Evolutionary conservation across 2,329 filamentous ascomycete genomes (phyloP), one percentile per base, ranked within the genome.

Genomic region (Beauveria caledonica): DNA sequence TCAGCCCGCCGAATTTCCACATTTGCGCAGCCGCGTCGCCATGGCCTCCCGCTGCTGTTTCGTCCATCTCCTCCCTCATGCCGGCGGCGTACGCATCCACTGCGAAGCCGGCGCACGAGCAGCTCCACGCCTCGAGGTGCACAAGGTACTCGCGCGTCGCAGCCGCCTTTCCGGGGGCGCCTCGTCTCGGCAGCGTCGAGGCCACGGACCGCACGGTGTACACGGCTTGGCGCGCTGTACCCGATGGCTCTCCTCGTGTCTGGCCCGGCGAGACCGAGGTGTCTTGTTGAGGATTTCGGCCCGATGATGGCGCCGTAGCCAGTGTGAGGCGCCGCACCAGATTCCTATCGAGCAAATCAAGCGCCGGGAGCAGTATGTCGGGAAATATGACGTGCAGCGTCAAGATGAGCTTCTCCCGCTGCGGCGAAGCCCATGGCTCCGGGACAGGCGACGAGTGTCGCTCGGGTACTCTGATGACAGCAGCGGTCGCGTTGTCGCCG

Each of bases 331-430:
- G 80, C 6, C 79, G 85, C 39, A 96, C 84, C 0, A 94, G 81
- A 3, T 81, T 76, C 27, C 90, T 83, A 72, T 99, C 94, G 1
- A 99, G 80, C 0, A 97, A 80, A 72, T 97, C 92, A 3, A 99
- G 80, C 0, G 93, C 91, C 3, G 91, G 89, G 1, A 97, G 85
- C 2, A 97, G 76, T 58, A 91, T 82, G 64, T 85, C 84, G 0
- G 92, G 92, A 68, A 95, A 95, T 15, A 97, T 76, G 39, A 91
- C 88, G 74, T 97, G 92, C 0, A 96, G 81, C 0, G 90, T 91
- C 1, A 91, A 77, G n/a, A 96, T 77, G 17, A 88, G 75, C 53
- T 82, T 78, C 1, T 79, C 76, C 61, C 77, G 71, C n/a, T 73
- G 65, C 1, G 70, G 66, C 3, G 44, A 58, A 58, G 45, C 64